Base-by-base conservation (phyloP, 2,329 filamentous ascomycete species). In the Plenodomus biglobosus region DNA sequence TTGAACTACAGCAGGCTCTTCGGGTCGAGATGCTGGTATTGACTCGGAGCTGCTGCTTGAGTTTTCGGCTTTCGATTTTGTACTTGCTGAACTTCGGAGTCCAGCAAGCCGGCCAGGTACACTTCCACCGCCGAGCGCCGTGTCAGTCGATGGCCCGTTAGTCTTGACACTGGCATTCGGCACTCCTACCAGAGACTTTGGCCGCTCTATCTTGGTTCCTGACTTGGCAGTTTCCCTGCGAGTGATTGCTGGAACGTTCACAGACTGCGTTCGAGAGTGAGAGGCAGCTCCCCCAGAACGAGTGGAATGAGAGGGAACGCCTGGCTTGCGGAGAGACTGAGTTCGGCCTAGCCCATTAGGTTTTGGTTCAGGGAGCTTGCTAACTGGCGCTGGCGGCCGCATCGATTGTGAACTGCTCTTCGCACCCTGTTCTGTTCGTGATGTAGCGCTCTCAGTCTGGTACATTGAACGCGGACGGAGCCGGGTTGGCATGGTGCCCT, bases 381-480 rank as follows among this genome's bases (percentile, higher is more conserved):
- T 62, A 20, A 48, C 41, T 41, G 57, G 24, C 40, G 53, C 50
- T 24, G 59, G 52, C 27, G 58, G 56, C 8, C 48, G 61, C 52
- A 58, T 57, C 5, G 59, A 50, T 10, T 53, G 50, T 36, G 56
- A 27, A 27, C 42, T 35, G 15, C 50, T 21, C 20, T 51, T 58
- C 8, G 55, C 51, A 19, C 42, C 43, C 13, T 44, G 43, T 8
- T 21, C 40, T 34, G n/a, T 38, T 19, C 40, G 52, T 40, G 45
- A 38, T 15, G 50, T 44, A 7, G 50, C 37, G 7, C 50, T 49
- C 21, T 47, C 56, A n/a, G 50, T 48, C 41, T 69, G 66, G 44
- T 70, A 69, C 43, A 64, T 50, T 10, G 68, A 68, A 40, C 59
- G 62, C 51, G 65, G 66, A 46, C 67, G 57, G 30, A 59, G 58